Conservation (phyloP, 495 filamentous ascomycete species). For the Cetradonia linearis region DNA sequence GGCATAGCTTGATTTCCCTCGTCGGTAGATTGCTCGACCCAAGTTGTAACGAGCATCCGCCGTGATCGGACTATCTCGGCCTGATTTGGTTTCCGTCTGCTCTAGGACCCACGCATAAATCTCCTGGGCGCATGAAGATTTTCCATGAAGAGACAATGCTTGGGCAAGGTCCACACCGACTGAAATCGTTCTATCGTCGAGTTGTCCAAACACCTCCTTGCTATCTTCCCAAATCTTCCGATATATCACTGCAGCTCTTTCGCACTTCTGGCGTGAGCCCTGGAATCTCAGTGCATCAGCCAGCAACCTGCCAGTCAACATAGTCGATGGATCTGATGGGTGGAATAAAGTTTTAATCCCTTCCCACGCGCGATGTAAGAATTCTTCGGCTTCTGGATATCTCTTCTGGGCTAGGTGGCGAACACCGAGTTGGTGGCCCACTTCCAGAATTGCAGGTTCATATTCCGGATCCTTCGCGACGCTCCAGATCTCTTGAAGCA, state of each 20-base stretch:
- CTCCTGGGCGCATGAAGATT: neutral
- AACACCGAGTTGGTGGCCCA: constrained; percentile 5
- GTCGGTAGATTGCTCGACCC: neutral
- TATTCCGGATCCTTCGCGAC: neutral
- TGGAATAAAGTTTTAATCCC: neutral
- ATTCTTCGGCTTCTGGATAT: neutral
- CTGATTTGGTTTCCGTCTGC: neutral
- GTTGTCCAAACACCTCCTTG: neutral
- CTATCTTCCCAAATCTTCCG: neutral
- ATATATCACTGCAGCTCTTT: neutral
- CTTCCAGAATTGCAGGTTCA: neutral
- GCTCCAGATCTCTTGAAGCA: neutral
- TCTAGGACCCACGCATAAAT: constrained; percentile 8
- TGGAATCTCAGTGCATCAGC: neutral
- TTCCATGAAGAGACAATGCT: neutral
- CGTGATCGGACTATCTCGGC: neutral
- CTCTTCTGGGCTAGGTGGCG: neutral
- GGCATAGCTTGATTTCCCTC: neutral
- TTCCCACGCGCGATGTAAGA: constrained; percentile 6
- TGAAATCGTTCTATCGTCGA: neutral
- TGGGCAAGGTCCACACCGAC: neutral
- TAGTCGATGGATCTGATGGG: neutral
- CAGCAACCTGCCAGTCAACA: constrained; percentile 4
- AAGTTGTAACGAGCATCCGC: neutral
- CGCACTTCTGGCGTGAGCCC: neutral